A percentile compares a stretch with the other conserved stretches of the same genome.
Evolutionary conservation across 192 early-diverging fungal species (phyloP).

Genomic region (Podila epigama): DNA sequence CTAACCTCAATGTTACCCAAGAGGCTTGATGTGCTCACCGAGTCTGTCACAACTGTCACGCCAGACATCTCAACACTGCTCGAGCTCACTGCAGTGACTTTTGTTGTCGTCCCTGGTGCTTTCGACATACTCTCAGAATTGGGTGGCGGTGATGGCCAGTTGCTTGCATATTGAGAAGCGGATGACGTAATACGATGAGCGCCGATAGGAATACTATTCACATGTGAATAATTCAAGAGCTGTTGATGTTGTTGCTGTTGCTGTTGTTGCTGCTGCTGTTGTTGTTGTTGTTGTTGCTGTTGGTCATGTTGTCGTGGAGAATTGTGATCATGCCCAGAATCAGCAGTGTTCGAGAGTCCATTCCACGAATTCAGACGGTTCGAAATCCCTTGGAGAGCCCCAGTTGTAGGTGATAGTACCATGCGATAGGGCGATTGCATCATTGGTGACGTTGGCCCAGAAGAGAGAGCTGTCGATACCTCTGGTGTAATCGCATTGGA

Average conservation of each 20-base stretch:
- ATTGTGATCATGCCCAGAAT: background rate
- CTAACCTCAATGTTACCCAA: too few relatives aligned
- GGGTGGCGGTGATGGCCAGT: background rate
- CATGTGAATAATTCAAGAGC: background rate
- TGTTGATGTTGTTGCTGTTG: background rate
- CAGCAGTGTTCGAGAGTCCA: constrained; percentile 9
- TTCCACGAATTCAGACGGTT: constrained; percentile 35
- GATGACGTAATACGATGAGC: background rate
- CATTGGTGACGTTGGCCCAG: constrained; percentile 17
- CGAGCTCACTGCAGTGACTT: too few relatives aligned
- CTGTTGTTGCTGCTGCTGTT: background rate
- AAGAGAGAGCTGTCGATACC: background rate
- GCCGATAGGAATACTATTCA: background rate
- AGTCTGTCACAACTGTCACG: too few relatives aligned
- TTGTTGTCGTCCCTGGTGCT: background rate
- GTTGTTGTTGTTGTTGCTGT: background rate
- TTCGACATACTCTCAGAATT: background rate
- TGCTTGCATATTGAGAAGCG: background rate
- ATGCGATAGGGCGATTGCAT: constrained; percentile 14
- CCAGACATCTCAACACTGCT: too few relatives aligned
- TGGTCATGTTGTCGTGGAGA: background rate
- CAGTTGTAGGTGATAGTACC: constrained; percentile 28
- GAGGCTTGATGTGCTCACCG: too few relatives aligned
- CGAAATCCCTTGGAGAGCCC: constrained; percentile 21
- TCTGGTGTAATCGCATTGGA: background rate